A percentile compares a stretch with the other conserved stretches of the same genome.
Evolutionary conservation across 83 land plant genomes (phyloP).

Genomic region (Picea abies): DNA sequence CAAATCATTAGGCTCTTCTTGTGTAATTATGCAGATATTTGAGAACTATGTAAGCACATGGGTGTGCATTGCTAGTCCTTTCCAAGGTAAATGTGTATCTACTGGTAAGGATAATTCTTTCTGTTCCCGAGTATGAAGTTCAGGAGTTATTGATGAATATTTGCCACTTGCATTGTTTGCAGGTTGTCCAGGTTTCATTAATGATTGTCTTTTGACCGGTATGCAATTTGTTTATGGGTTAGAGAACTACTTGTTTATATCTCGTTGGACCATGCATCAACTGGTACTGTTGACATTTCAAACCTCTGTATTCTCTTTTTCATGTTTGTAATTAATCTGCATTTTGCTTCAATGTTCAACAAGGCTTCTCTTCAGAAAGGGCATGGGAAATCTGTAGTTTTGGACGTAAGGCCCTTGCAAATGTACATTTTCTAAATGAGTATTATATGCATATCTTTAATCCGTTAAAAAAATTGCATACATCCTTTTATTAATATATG

Average conservation of each 20-base stretch:
- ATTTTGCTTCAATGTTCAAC: slow-evolving; percentile 1
- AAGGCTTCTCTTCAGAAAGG: neutral
- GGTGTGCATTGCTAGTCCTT: slow-evolving; percentile 84
- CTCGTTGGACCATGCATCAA: slow-evolving; percentile 96
- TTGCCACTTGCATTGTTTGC: slow-evolving; percentile 27
- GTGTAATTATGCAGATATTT: slow-evolving; percentile 57
- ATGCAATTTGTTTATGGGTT: slow-evolving; percentile 92
- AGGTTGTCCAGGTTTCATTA: slow-evolving; percentile 97
- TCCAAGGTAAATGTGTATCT: slow-evolving; percentile 67
- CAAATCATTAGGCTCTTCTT: neutral
- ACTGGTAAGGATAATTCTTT: neutral
- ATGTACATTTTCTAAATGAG: neutral
- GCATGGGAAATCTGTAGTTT: neutral
- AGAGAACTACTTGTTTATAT: slow-evolving; percentile 84
- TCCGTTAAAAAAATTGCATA: neutral
- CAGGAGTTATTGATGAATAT: neutral
- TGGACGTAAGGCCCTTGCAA: neutral
- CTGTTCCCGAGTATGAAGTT: neutral
- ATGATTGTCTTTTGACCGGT: slow-evolving; percentile 89
- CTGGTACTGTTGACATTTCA: slow-evolving; percentile 53
- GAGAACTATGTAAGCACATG: slow-evolving; percentile 80
- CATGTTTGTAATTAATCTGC: neutral
- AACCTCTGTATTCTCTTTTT: neutral
- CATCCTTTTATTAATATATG: no score
- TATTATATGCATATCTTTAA: neutral